These are phyloP conservation scores for Microglena sp. DNA, from an alignment of 139 green algal species.

Conservation along the genomic window DNA sequence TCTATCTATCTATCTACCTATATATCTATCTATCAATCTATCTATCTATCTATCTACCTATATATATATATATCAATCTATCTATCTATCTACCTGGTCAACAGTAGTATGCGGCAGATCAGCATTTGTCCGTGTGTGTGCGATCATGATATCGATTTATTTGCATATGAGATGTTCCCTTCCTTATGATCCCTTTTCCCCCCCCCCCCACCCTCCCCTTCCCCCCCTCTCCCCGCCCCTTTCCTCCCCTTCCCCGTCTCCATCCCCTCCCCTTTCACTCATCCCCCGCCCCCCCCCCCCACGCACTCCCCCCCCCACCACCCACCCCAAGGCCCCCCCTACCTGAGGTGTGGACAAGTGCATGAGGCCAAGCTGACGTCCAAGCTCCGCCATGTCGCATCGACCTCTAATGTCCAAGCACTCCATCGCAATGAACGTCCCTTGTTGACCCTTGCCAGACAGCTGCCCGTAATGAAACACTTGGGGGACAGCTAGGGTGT, in stretches of 20 bases:
- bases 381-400: slow-evolving; percentile 49
- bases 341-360: slow-evolving; percentile 65
- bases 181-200: too few relatives aligned
- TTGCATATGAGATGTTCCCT: too few relatives aligned
- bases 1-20: too few relatives aligned
- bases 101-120: too few relatives aligned
- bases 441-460: slow-evolving; percentile 22
- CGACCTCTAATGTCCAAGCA: slow-evolving; percentile 57
- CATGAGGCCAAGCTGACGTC: slow-evolving; percentile 72
- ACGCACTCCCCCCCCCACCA: not conserved
- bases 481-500: slow-evolving; percentile 51
- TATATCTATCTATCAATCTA: too few relatives aligned
- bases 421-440: slow-evolving; percentile 93
- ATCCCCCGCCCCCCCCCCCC: not conserved
- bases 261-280: not conserved
- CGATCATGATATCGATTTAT: too few relatives aligned
- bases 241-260: not conserved
- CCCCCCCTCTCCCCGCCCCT: not conserved
- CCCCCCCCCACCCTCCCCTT: not conserved
- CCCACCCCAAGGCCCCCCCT: not conserved
- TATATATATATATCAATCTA: too few relatives aligned
- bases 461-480: slow-evolving; percentile 35
- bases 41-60: too few relatives aligned
- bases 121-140: too few relatives aligned
- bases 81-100: too few relatives aligned